These are phyloP conservation scores for Xylaria sp. DNA, from an alignment of 2,329 filamentous ascomycete species.

Conservation along the genomic window DNA sequence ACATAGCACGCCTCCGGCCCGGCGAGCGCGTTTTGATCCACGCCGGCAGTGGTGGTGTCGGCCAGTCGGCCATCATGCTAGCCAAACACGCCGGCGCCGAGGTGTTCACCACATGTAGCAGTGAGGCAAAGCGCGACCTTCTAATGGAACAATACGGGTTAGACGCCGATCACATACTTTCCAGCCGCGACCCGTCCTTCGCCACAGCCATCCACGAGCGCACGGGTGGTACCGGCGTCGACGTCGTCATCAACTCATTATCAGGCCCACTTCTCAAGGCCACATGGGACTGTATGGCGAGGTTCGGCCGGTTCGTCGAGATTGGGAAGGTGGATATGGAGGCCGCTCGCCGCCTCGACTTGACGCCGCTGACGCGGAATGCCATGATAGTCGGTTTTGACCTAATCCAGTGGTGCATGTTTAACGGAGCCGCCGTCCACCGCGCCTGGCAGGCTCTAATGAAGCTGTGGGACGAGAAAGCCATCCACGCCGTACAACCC, in stretches of 20 bases:
- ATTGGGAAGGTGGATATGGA: constrained; percentile 50
- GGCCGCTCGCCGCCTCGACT: background rate
- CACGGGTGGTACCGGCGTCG: constrained; percentile 51
- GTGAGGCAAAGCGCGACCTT: constrained; percentile 35
- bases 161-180: constrained; percentile 52
- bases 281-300: constrained; percentile 58
- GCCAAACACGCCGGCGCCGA: constrained; percentile 54
- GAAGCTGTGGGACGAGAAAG: background rate
- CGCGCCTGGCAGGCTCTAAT: background rate
- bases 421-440: background rate
- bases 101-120: background rate
- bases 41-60: constrained; percentile 53
- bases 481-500: constrained; percentile 37
- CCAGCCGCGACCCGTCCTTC: constrained; percentile 51
- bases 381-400: background rate
- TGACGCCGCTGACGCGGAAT: background rate
- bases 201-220: constrained; percentile 44
- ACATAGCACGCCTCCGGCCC: constrained; percentile 52
- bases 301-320: constrained; percentile 60
- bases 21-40: constrained; percentile 57
- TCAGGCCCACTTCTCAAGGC: constrained; percentile 55
- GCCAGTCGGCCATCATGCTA: constrained; percentile 55
- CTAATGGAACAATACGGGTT: constrained; percentile 54
- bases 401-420: background rate
- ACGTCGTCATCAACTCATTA: constrained; percentile 56